Conservation (phyloP, 164 flowering plant species). For the Sextonia rubra region DNA sequence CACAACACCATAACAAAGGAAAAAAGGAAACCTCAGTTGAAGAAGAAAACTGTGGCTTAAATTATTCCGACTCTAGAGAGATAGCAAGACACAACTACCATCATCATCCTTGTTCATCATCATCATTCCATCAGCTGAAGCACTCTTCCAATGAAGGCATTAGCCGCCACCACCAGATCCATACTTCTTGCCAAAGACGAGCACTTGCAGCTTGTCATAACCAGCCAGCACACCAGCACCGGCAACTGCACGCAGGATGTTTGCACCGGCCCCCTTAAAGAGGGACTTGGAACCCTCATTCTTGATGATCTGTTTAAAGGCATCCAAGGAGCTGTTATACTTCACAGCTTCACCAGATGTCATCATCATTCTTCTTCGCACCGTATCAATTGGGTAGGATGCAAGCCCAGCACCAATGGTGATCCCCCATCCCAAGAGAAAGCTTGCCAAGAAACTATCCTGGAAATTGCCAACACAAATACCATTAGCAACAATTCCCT, state of each 20-base stretch:
- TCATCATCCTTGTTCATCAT: slow-evolving; percentile 4
- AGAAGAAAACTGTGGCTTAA: not conserved
- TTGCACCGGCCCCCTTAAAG: slow-evolving; percentile 52
- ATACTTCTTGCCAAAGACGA: slow-evolving; percentile 18
- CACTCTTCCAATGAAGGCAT: slow-evolving; percentile 13
- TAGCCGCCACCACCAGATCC: slow-evolving; percentile 20
- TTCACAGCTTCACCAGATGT: slow-evolving; percentile 46
- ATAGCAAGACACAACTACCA: not conserved
- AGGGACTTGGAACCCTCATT: slow-evolving; percentile 44
- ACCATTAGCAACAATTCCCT: not conserved
- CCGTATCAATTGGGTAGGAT: slow-evolving; percentile 45
- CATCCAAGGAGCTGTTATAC: slow-evolving; percentile 43
- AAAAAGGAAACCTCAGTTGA: not conserved
- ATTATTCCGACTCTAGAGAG: not conserved
- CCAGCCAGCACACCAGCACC: slow-evolving; percentile 55
- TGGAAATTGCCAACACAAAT: slow-evolving; percentile 16
- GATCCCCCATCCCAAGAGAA: slow-evolving; percentile 47
- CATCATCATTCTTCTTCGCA: slow-evolving; percentile 52
- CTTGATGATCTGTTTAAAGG: slow-evolving; percentile 32
- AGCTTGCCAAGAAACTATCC: slow-evolving; percentile 47
- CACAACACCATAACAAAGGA: not conserved
- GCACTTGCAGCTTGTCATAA: slow-evolving; percentile 26
- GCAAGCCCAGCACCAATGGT: slow-evolving; percentile 52
- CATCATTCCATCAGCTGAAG: slow-evolving; percentile 1
- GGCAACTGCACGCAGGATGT: slow-evolving; percentile 46